Evolutionary conservation across 2,329 filamentous ascomycete species (phyloP), one percentile per base, ranked within the genome.

Genomic region (Xylariales sp.): DNA sequence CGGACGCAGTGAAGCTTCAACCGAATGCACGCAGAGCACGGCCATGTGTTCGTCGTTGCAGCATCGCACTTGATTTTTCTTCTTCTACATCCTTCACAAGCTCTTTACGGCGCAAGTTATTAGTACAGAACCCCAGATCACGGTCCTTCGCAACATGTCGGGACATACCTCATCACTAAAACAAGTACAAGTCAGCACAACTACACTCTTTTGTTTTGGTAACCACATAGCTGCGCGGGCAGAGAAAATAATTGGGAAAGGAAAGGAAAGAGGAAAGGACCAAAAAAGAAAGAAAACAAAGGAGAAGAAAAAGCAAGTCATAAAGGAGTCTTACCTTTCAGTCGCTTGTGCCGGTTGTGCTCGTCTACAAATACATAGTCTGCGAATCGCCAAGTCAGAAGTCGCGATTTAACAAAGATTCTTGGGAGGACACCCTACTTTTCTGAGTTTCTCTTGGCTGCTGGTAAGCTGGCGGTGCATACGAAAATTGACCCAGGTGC

Each of bases 341-440:
- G 70, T 53, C 91, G 81, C 67, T 97, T 97, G 66, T 97, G 93
- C 47, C 93, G 85, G 69, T 97, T 97, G 65, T 97, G 93, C 63
- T 97, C 91, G 63, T 97, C 91, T 41, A 97, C 93, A 59, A 97
- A 97, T 54, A 97, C 93, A 85, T 96, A 97, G 62, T 96, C 90
- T 95, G 57, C 38, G 46, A 39, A 29, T 33, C 24, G 40, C 20
- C 27, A 38, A 14, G 46, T 49, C 41, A 50, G 48, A 40, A 40
- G n/a, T 41, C 28, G n/a, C n/a, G n/a, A n/a, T n/a, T n/a, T n/a
- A n/a, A n/a, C n/a, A n/a, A n/a, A n/a, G n/a, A n/a, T n/a, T n/a
- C n/a, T n/a, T n/a, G n/a, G n/a, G n/a, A 34, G 40, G 30, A 33
- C 23, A 20, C 60, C 83, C 72, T 71, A 91, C 85, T 91, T 70